Evolutionary conservation across 495 filamentous ascomycete genomes (phyloP), one percentile per base, ranked within the genome.

Genomic region (Opeltia flavorubescens): DNA sequence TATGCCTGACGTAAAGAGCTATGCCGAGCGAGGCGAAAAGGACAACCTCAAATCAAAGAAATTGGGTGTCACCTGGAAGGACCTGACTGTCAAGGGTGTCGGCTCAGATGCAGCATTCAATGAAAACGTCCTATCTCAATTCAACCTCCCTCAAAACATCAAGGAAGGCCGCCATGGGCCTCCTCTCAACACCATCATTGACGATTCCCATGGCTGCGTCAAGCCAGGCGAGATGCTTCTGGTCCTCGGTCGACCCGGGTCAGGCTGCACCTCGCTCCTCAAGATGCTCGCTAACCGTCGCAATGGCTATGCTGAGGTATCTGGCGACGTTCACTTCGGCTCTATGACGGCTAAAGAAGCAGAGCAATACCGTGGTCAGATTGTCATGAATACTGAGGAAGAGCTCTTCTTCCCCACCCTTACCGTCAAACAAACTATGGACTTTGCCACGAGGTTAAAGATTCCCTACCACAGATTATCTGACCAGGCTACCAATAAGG

Each of bases 391-490:
- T 54, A 74, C 72, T 11, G 85, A 91, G 61, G 84, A 91, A 46
- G 86, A 93, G 50, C 69, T 78, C 38, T 85, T 89, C 60, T 78
- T 89, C 55, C 81, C 86, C 3, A 68, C 71, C 6, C 63, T 94
- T 29, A 91, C 80, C 2, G 86, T 94, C 2, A 80, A 70, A 75
- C 75, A 89, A 55, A 93, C 86, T 0, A 65, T 91, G 41, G 77
- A 76, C n/a, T 93, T 94, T 58, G 81, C 86, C 0, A 89, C 80
- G 67, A 88, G 88, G 66, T 86, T 82, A n/a, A 81, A 76, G 61
- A 85, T 82, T 63, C 66, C 72, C 34, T 72, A 80, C n/a, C 71
- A 70, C 15, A 70, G 65, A 1, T 78, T 83, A 44, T 80, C 87
- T 21, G 72, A 77, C 3, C 62, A 83, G 42, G 82, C 85, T 34